phyloP scores from a whole-genome alignment of 2,329 filamentous ascomycete species.

The Diaporthe sp. region DNA sequence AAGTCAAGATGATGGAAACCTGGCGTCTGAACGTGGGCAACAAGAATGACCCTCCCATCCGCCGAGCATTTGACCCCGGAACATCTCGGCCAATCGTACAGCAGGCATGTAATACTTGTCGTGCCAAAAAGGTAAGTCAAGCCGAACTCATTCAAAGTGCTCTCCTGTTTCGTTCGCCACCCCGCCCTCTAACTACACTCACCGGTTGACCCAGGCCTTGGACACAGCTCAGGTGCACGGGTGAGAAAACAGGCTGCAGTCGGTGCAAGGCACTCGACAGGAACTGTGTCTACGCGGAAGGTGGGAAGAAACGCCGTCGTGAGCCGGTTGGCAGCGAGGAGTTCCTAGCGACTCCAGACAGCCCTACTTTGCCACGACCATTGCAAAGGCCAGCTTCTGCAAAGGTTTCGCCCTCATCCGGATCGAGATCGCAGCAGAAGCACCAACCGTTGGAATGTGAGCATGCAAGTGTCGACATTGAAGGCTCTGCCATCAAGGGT shows the following conservation, averaged over 20 bases:
- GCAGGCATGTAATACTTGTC: slow-evolving; percentile 40
- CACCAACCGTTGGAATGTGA: neutral
- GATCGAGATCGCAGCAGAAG: neutral
- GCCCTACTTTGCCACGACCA: neutral
- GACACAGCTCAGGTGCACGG: neutral
- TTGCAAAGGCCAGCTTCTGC: neutral
- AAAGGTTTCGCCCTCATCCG: neutral
- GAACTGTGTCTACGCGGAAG: neutral
- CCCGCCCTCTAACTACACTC: neutral
- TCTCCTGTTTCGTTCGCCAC: neutral
- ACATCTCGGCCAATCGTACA: slow-evolving; percentile 36
- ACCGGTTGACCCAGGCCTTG: neutral
- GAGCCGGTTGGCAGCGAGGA: neutral
- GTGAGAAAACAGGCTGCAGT: slow-evolving; percentile 6
- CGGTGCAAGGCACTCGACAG: neutral
- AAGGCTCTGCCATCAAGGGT: neutral
- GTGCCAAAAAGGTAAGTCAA: slow-evolving; percentile 35
- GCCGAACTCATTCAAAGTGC: neutral
- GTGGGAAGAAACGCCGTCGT: slow-evolving; percentile 24
- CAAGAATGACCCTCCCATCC: slow-evolving; percentile 29
- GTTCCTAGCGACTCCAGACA: neutral
- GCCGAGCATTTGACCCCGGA: neutral
- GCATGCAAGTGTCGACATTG: no score
- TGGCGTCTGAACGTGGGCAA: neutral
- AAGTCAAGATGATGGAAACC: neutral